Evolutionary conservation across 2,329 filamentous ascomycete genomes (phyloP), one percentile per base, ranked within the genome.

Genomic region (Apiospora pterosperma): DNA sequence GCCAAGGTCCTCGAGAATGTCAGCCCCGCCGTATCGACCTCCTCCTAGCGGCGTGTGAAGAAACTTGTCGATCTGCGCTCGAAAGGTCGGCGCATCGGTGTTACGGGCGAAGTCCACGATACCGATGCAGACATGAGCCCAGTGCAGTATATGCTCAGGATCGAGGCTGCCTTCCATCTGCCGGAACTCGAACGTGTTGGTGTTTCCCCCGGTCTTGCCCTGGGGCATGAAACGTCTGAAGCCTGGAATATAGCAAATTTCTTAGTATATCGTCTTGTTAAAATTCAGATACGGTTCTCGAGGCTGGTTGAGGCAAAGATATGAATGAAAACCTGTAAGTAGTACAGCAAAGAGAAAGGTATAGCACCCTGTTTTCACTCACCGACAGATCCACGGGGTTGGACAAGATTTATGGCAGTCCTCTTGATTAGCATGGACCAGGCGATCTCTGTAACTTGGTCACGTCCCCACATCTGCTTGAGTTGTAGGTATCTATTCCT

Each of bases 151-250:
- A 10, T 10, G 19, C 4, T 48, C 39, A 11, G 60, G 60, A 2
- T 62, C 60, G 5, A 62, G 60, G 39, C 60, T 44, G n/a, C 60
- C 60, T 12, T 21, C 60, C 60, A 62, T 62, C 11, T 62, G 60
- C 8, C 60, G 60, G 11, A 62, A 62, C 39, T 62, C 60, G 10
- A 62, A 34, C 10, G 60, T 62, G 28, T 62, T 62, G 16, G 34
- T 60, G 12, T 60, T 36, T 4, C 58, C 58, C 16, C 58, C 58
- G 6, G 34, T 38, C n/a, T 25, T 38, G 10, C 36, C 34, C n/a
- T 36, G 23, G 16, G 58, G 58, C 34, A 38, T 36, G n/a, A 60
- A 39, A 10, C 58, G 58, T 23, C 36, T 28, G 58, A 60, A 60
- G 58, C 58, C 58, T 25, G 25, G 11, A 25, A 25, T 6, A 16